Base-by-base conservation (phyloP, 345 rosid genomes). In the Aquilaria yunnanensis region DNA sequence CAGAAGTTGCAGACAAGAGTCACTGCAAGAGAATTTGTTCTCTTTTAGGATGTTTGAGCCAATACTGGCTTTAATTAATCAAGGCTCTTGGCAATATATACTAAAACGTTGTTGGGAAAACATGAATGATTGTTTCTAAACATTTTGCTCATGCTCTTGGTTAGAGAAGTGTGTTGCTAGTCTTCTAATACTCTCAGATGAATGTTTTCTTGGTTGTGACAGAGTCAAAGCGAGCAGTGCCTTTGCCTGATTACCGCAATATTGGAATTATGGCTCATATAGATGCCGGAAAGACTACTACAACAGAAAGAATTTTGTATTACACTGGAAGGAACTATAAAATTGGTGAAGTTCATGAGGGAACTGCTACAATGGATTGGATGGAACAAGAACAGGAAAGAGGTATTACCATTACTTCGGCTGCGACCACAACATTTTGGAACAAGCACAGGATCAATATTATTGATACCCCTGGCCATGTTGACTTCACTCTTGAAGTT, bases 381-480 rank as follows among this genome's bases (percentile, higher is more conserved):
- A 94, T 94, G 97, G 99, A 94, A 65, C 99, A 94, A 78, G 99
- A 94, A 64, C 99, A 94, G 65, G 99, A 94, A 72, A 85, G 99
- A 81, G 99, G 99, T 67, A 90, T 94, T 70, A 94, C 99, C 34
- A 90, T 94, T 32, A 93, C 99, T 23, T 90, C 99, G 9, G 99
- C 97, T 32, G 99, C 97, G 52, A 94, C 98, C 30, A 90, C 98
- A 32, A 80, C 98, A 12, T 90, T 81, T 62, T 93, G 98, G 97
- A 72, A 90, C 74, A 79, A 90, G 6, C 97, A 94, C 46, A 77
- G 97, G 13, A 94, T 94, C 71, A 94, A 94, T 73, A 94, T 94
- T 67, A 94, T 94, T 14, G 99, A 90, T 67, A 90, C 99, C 3
- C 96, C 97, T 2, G 99, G 97, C 58, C 97, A 93, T 45, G 99